A percentile compares a stretch with the other conserved stretches of the same genome.
Evolutionary conservation across 2,329 filamentous ascomycete species (phyloP).

Genomic region (Herpotrichia juniperi): DNA sequence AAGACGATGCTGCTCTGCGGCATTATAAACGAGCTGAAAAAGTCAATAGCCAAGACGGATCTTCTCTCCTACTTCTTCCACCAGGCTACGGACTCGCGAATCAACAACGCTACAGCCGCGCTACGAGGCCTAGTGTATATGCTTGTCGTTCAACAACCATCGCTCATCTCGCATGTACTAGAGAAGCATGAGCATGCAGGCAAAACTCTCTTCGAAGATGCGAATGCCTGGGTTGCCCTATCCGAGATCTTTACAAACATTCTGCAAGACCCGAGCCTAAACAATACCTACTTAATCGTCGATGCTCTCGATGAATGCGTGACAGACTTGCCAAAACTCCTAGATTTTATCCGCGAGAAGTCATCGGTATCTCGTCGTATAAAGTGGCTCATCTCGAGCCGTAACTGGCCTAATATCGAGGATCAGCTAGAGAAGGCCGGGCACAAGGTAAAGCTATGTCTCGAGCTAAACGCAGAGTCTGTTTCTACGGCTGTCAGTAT

Average conservation of each 20-base stretch:
- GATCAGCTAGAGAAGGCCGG: neutral
- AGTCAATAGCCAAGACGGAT: neutral
- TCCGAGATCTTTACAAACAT: neutral
- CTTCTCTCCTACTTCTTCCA: slow-evolving; percentile 7
- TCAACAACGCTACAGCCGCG: neutral
- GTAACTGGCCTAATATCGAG: neutral
- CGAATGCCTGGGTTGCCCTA: neutral
- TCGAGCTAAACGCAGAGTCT: too few species aligned
- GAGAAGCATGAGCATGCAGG: neutral
- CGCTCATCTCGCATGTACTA: neutral
- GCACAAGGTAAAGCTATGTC: neutral
- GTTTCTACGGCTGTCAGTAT: too few species aligned
- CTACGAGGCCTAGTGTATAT: neutral
- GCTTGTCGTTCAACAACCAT: neutral
- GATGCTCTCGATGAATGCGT: too few species aligned
- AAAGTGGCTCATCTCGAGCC: neutral
- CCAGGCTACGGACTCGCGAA: too few species aligned
- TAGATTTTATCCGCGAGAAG: neutral
- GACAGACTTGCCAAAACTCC: neutral
- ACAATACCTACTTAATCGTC: neutral
- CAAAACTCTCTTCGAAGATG: neutral
- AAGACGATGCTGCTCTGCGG: too few species aligned
- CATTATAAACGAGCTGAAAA: slow-evolving; percentile 10
- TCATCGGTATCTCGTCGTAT: neutral
- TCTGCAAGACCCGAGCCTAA: neutral